Evolutionary conservation across 2,329 filamentous ascomycete species (phyloP), one percentile per base, ranked within the genome.

Genomic region (Paramyrothecium sp.): DNA sequence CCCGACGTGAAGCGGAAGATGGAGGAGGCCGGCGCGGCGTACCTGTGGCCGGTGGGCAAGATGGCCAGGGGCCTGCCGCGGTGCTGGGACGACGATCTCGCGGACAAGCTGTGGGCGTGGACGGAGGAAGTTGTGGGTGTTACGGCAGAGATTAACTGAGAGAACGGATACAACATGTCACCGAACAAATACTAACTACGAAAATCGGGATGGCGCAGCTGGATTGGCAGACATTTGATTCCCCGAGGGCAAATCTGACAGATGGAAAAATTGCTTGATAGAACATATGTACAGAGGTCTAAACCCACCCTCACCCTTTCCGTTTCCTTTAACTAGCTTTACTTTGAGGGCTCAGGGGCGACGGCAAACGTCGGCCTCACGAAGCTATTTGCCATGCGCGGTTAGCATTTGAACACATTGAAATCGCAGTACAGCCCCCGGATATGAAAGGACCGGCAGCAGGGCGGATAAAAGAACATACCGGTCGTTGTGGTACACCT

Each of bases 401-500:
- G 38, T 44, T 53, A 23, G 41, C 10, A 16, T 17, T 7, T 38
- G 22, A 7, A 51, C n/a, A 7, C 47, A 7, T 5, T 30, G 2
- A 30, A 30, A 30, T 30, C 4, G n/a, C n/a, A n/a, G n/a, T n/a
- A n/a, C n/a, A n/a, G n/a, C n/a, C n/a, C n/a, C n/a, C n/a, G 26
- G 26, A 30, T 30, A 30, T 4, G 10, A 30, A 30, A 30, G 26
- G n/a, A n/a, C n/a, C n/a, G n/a, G n/a, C n/a, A n/a, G n/a, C n/a
- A n/a, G n/a, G 26, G 10, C 26, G 26, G 26, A 30, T 30, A 30
- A 30, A 30, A 30, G 10, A 49, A 49, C 89, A 63, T 80, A 97
- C 91, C 91, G 84, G 71, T 97, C 92, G 65, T 85, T 88, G 79
- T 98, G 85, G 80, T 97, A 99, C 53, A 96, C 83, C 79, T 89